Evolutionary conservation across 2,329 filamentous ascomycete genomes (phyloP), one percentile per base, ranked within the genome.

Genomic region (Claviceps maximensis): DNA sequence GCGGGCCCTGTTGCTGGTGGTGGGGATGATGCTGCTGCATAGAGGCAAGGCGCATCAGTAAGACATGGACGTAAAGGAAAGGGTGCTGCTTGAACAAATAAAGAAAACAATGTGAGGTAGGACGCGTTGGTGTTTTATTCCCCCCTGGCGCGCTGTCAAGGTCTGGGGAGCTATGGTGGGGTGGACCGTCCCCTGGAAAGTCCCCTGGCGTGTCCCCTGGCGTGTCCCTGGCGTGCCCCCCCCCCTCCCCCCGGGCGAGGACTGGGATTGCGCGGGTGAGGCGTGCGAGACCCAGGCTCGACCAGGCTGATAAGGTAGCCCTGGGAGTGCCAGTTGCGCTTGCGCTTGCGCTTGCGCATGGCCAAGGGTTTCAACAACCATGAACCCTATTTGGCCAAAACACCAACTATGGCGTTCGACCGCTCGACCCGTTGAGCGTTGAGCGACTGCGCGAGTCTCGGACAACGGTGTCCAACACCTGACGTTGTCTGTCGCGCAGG

Each of bases 11-110:
- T 71, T 82, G 81, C 68, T 80, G 73, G 69, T 84, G 80, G 74
- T 86, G 83, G 73, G 82, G 78, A 74, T 86, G 84, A 78, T 87
- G 84, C 83, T 88, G 80, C 77, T 27, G 42, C 42, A 79, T 78
- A 75, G 72, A 76, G 71, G 74, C 74, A 69, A 77, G 69, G 71
- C 74, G 72, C 72, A 78, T 80, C 77, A 80, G 77, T 78, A 67
- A 67, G 60, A 62, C 63, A 63, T 67, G 61, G 63, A 67, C 65
- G 64, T 60, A 63, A 58, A 62, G 59, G 60, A 66, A 66, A 45
- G 42, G 42, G 67, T 56, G 68, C 62, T 56, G 68, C 62, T 63
- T 66, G 62, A 62, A 57, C 57, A 56, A 62, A 58, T 58, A 62
- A 67, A 66, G 62, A 67, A 67, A 69, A 67, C 64, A 68, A 61